A percentile compares a stretch with the other conserved stretches of the same genome.
phyloP scores from a whole-genome alignment of 257 asterid species.

The Nicotiana obtusifolia region DNA sequence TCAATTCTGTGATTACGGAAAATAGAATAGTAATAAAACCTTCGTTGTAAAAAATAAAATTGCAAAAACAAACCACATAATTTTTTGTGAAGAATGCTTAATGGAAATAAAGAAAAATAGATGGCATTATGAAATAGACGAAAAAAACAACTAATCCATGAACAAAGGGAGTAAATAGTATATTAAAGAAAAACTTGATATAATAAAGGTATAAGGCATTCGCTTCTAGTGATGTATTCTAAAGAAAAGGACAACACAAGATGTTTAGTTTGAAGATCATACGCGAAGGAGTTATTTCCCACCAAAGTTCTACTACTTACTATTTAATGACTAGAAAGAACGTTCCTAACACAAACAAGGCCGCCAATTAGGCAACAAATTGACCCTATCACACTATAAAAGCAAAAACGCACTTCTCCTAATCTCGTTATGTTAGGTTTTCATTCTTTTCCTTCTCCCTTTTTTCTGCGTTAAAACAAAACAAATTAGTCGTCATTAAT shows the following conservation, averaged over 20 bases:
- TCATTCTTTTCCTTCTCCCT: not conserved
- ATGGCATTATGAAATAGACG: not conserved
- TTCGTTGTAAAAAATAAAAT: too few species aligned
- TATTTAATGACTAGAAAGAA: not conserved
- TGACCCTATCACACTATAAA: not conserved
- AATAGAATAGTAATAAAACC: too few species aligned
- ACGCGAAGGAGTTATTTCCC: not conserved
- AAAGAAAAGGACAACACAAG: not conserved
- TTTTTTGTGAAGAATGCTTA: not conserved
- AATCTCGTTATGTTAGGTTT: not conserved
- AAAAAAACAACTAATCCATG: not conserved
- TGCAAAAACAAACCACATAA: too few species aligned
- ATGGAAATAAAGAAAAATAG: not conserved
- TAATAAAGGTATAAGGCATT: not conserved
- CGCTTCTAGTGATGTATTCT: not conserved
- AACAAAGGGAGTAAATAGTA: not conserved
- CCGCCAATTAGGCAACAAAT: not conserved
- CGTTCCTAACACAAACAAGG: not conserved
- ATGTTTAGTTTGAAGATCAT: not conserved
- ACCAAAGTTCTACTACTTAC: not conserved
- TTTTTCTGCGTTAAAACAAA: not conserved
- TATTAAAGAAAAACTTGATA: too few species aligned
- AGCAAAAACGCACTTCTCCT: not conserved
- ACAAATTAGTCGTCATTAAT: not conserved
- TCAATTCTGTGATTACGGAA: not conserved